A percentile compares a stretch with the other conserved stretches of the same genome.
Evolutionary conservation across 257 asterid genomes (phyloP).

Genomic region (Solanum infundibuliforme): DNA sequence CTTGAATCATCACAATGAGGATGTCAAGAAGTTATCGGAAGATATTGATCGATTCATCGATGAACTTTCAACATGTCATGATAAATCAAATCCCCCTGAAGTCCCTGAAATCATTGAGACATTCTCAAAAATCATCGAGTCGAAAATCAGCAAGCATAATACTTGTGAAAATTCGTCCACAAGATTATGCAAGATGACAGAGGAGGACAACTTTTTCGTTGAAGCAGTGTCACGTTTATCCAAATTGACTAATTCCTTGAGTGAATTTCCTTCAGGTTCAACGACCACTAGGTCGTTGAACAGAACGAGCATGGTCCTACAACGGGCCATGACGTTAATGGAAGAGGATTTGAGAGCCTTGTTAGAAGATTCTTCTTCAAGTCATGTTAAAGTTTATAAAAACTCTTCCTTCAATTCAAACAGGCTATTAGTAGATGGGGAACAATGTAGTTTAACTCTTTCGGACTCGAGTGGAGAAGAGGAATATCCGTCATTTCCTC

Average conservation of each 20-base stretch:
- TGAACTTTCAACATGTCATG: slow-evolving; percentile 17
- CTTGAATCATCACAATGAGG: neutral
- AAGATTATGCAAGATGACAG: slow-evolving; percentile 17
- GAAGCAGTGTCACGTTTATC: slow-evolving; percentile 45
- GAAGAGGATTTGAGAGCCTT: slow-evolving; percentile 57
- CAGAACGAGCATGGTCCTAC: slow-evolving; percentile 49
- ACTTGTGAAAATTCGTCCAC: slow-evolving; percentile 6
- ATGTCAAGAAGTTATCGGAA: slow-evolving; percentile 5
- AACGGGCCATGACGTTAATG: slow-evolving; percentile 53
- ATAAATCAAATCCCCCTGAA: slow-evolving; percentile 31
- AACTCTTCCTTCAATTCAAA: slow-evolving; percentile 16
- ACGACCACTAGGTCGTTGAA: slow-evolving; percentile 25
- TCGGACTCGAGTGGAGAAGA: slow-evolving; percentile 5
- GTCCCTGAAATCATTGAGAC: slow-evolving; percentile 42
- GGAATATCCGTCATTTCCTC: slow-evolving; percentile 34
- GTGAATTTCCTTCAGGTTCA: slow-evolving; percentile 32
- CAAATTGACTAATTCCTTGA: slow-evolving; percentile 25
- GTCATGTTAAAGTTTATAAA: neutral
- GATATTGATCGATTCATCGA: slow-evolving; percentile 37
- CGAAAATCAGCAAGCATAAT: slow-evolving; percentile 26
- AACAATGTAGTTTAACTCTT: neutral
- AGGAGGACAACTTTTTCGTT: slow-evolving; percentile 39
- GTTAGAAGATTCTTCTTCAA: slow-evolving; percentile 31
- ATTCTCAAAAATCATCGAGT: slow-evolving; percentile 36
- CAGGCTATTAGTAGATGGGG: neutral